Conservation (phyloP, 164 flowering plant species). For the Buxus sempervirens region DNA sequence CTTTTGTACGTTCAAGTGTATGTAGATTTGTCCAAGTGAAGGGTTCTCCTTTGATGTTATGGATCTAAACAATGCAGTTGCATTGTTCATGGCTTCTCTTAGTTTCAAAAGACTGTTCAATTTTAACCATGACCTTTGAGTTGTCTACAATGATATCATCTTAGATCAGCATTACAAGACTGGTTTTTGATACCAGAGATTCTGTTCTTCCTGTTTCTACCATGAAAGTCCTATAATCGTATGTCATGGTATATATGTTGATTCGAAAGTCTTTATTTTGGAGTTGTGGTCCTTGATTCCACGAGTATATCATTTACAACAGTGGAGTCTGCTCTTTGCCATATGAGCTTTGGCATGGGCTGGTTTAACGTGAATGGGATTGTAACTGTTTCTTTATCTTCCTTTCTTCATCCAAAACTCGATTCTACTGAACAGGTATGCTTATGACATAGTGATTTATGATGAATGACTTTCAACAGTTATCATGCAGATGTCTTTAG, state of each 20-base stretch:
- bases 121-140: neutral
- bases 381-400: too few relatives aligned
- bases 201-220: conserved; percentile 12
- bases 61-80: conserved; percentile 4
- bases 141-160: too few relatives aligned
- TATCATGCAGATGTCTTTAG: neutral
- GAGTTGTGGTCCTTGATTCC: neutral
- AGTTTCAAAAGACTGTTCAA: neutral
- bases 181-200: conserved; percentile 5
- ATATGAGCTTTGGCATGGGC: neutral
- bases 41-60: conserved; percentile 1
- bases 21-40: conserved; percentile 41
- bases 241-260: neutral
- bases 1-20: conserved; percentile 28
- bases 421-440: too few relatives aligned
- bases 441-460: too few relatives aligned
- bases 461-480: neutral
- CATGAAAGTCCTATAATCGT: conserved; percentile 5
- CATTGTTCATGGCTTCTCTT: neutral
- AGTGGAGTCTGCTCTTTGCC: too few relatives aligned
- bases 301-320: too few relatives aligned
- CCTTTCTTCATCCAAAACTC: too few relatives aligned
- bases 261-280: neutral
- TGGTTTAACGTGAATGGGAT: too few relatives aligned
- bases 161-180: neutral